phyloP scores from a whole-genome alignment of 2,329 filamentous ascomycete genomes.

The Fusarium decemcellulare region DNA sequence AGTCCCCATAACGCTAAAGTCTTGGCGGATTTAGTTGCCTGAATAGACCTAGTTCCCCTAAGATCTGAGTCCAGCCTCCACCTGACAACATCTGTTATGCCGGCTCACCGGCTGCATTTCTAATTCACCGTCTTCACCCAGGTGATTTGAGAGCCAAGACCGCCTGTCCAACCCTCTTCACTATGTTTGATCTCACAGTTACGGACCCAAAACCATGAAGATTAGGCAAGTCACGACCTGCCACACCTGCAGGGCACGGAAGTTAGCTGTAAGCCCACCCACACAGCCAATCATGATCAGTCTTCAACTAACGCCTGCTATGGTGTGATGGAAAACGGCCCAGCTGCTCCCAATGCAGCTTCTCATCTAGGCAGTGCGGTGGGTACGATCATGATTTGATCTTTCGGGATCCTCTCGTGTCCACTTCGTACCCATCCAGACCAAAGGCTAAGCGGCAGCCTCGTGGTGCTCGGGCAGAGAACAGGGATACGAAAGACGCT shows the following conservation, averaged over 20 bases:
- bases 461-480: too few relatives aligned
- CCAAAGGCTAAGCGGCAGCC: too few relatives aligned
- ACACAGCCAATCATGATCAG: not conserved
- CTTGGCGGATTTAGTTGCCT: constrained; percentile 11
- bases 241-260: constrained; percentile 44
- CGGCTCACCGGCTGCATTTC: not conserved
- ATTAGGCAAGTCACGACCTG: constrained; percentile 41
- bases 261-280: constrained; percentile 39
- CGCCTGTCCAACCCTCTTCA: not conserved
- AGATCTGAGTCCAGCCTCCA: not conserved
- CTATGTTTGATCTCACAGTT: too few relatives aligned
- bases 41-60: not conserved
- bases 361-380: constrained; percentile 35
- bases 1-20: not conserved
- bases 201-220: constrained; percentile 31
- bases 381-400: constrained; percentile 46
- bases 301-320: not conserved
- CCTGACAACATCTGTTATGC: not conserved
- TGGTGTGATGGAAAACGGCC: constrained; percentile 45
- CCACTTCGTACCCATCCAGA: not conserved
- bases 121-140: not conserved
- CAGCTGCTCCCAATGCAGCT: constrained; percentile 43
- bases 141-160: not conserved
- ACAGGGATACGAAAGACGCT: too few relatives aligned
- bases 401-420: constrained; percentile 25